These are phyloP conservation scores for Camelina sativa DNA, from an alignment of 345 rosid genomes.

Conservation along the genomic window DNA sequence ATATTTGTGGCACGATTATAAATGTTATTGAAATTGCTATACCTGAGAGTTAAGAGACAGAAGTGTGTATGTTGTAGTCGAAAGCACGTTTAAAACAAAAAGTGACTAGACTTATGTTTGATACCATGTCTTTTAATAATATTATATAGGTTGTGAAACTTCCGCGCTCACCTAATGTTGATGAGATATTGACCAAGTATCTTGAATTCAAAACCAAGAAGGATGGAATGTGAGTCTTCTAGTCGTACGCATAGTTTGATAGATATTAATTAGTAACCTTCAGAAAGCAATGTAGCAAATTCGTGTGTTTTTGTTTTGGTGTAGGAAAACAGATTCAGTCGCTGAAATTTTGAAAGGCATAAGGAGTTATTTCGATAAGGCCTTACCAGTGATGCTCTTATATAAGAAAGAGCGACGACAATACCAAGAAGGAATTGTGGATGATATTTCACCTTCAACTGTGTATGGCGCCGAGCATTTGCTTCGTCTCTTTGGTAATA, in stretches of 20 bases:
- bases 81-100: too few relatives aligned
- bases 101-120: not conserved
- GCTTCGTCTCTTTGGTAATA: slow-evolving; percentile 76
- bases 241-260: not conserved
- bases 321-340: slow-evolving; percentile 66
- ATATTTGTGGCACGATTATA: not conserved
- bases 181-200: slow-evolving; percentile 83
- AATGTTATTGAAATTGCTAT: not conserved
- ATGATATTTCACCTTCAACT: slow-evolving; percentile 67
- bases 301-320: slow-evolving; percentile 24
- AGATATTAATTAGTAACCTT: not conserved
- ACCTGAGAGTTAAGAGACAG: slow-evolving; percentile 5
- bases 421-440: slow-evolving; percentile 55
- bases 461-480: slow-evolving; percentile 87
- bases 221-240: slow-evolving; percentile 73
- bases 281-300: not conserved
- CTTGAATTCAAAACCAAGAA: slow-evolving; percentile 86
- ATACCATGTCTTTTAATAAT: slow-evolving; percentile 9
- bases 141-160: slow-evolving; percentile 83
- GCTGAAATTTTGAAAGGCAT: slow-evolving; percentile 79
- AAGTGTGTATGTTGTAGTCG: not conserved
- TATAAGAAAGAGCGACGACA: slow-evolving; percentile 88
- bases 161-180: slow-evolving; percentile 88
- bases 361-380: slow-evolving; percentile 82
- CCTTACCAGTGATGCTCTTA: slow-evolving; percentile 80